phyloP scores from a whole-genome alignment of 441 rosid species.

The Erysimum pusillum region DNA sequence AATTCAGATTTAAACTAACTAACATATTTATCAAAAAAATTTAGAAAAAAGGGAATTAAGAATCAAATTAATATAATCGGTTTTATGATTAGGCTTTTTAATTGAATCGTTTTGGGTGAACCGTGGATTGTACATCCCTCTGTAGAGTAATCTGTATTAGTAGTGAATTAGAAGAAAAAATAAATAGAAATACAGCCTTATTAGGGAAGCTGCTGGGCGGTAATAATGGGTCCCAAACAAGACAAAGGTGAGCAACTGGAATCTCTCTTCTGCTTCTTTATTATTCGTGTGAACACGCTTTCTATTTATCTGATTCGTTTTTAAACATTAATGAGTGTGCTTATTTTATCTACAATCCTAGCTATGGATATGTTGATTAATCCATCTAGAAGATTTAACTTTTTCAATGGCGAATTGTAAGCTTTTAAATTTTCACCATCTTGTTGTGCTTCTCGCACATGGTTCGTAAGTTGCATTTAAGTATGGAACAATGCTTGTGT shows the following conservation, averaged over 20 bases:
- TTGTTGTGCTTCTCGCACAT: background rate
- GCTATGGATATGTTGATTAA: background rate
- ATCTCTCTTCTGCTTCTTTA: slow-evolving; percentile 1
- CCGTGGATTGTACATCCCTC: background rate
- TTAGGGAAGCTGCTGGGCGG: background rate
- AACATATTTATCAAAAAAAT: background rate
- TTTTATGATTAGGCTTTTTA: background rate
- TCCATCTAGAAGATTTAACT: background rate
- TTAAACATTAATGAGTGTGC: background rate
- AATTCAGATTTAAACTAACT: background rate
- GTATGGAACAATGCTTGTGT: background rate
- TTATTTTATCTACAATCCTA: background rate
- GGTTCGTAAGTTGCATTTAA: background rate
- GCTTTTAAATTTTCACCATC: background rate
- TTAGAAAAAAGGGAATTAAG: background rate
- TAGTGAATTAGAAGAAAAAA: no score
- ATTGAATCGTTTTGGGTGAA: background rate
- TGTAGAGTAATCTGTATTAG: background rate
- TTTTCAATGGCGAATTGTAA: background rate
- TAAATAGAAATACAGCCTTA: background rate
- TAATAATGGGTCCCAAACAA: background rate
- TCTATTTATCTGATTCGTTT: background rate
- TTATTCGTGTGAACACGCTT: background rate
- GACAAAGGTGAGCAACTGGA: background rate
- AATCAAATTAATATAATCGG: background rate